phyloP scores from a whole-genome alignment of 2,329 filamentous ascomycete species.

The Nemania bipapillata region DNA sequence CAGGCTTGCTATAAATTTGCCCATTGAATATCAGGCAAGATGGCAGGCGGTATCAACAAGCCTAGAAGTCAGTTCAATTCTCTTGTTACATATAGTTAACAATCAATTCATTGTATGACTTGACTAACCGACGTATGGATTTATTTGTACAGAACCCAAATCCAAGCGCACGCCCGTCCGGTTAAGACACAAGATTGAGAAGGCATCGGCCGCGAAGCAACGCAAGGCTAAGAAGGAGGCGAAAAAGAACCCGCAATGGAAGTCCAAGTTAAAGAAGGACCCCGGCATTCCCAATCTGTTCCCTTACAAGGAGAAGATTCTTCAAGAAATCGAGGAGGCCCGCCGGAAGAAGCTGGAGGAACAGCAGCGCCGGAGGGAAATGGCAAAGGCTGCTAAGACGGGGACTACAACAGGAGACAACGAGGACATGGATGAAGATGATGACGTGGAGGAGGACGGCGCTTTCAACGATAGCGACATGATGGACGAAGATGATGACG shows the following conservation, averaged over 20 bases:
- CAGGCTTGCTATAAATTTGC: not conserved
- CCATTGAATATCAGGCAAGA: constrained; percentile 36
- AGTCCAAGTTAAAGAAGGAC: constrained; percentile 94
- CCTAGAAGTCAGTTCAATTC: constrained; percentile 47
- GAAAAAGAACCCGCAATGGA: constrained; percentile 98
- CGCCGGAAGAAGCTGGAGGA: constrained; percentile 85
- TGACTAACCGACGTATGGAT: not conserved
- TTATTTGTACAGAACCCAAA: constrained; percentile 75
- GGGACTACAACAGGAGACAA: constrained; percentile 59
- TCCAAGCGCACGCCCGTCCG: constrained; percentile 93
- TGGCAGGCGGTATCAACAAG: constrained; percentile 50
- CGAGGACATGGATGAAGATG: constrained; percentile 56
- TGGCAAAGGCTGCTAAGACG: constrained; percentile 74
- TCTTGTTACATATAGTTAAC: not conserved
- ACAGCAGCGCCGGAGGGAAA: constrained; percentile 73
- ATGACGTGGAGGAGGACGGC: constrained; percentile 67
- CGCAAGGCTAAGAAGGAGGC: constrained; percentile 86
- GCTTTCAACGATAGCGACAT: constrained; percentile 28
- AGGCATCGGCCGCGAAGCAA: constrained; percentile 89
- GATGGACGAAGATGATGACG: constrained; percentile 54
- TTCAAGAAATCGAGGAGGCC: constrained; percentile 93
- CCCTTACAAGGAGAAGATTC: constrained; percentile 94
- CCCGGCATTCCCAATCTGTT: constrained; percentile 97
- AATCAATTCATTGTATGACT: not conserved
- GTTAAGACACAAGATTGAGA: constrained; percentile 94